phyloP scores from a whole-genome alignment of 2,329 filamentous ascomycete genomes.

The Penicillium sp. region DNA sequence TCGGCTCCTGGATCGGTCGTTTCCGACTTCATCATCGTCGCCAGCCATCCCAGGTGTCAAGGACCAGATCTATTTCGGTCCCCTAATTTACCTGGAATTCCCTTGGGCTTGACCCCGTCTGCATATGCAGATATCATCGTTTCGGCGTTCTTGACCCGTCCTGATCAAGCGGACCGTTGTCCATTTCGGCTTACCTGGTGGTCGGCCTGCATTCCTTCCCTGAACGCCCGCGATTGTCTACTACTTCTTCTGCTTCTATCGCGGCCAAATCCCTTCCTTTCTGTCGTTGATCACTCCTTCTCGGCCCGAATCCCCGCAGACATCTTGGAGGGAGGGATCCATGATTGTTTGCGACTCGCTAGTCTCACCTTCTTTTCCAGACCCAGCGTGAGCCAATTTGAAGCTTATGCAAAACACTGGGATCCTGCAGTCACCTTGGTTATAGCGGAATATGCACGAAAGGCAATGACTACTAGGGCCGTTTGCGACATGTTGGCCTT shows the following conservation, averaged over 20 bases:
- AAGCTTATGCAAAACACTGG: slow-evolving; percentile 34
- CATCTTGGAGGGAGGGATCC: slow-evolving; percentile 18
- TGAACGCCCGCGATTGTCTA: neutral
- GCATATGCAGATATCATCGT: slow-evolving; percentile 2
- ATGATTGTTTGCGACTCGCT: slow-evolving; percentile 19
- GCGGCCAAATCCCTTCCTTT: neutral
- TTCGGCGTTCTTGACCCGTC: neutral
- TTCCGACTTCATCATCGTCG: slow-evolving; percentile 20
- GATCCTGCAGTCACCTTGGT: slow-evolving; percentile 38
- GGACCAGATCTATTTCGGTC: neutral
- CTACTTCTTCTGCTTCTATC: slow-evolving; percentile 6
- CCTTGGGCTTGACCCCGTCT: neutral
- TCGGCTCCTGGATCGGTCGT: slow-evolving; percentile 21
- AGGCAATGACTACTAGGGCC: slow-evolving; percentile 31
- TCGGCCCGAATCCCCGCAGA: slow-evolving; percentile 26
- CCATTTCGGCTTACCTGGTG: slow-evolving; percentile 4
- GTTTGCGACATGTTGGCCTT: slow-evolving; percentile 38
- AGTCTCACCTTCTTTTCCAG: slow-evolving; percentile 14
- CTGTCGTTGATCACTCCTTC: neutral
- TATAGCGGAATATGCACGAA: slow-evolving; percentile 36
- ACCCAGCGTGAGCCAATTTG: slow-evolving; percentile 20
- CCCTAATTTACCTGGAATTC: neutral
- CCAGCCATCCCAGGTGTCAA: neutral
- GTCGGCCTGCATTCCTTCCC: neutral
- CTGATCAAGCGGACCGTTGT: neutral